These are phyloP conservation scores for Suillus luteus DNA, from an alignment of 768 basidiomycete species.

Conservation along the genomic window DNA sequence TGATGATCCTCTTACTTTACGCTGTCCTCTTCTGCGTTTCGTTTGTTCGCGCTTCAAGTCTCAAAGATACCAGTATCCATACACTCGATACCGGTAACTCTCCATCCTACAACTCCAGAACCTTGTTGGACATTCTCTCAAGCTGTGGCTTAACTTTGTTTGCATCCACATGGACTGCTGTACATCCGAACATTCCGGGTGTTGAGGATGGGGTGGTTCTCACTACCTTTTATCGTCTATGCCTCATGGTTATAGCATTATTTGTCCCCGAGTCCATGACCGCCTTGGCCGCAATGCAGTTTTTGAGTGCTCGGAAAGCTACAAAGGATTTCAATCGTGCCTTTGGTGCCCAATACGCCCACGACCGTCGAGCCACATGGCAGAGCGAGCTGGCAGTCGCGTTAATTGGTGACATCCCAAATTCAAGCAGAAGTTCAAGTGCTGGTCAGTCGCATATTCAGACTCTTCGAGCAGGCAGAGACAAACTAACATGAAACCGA, in stretches of 20 bases:
- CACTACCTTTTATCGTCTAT: not conserved
- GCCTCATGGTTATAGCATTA: not conserved
- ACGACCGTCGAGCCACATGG: no score
- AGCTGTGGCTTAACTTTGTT: not conserved
- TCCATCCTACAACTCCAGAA: not conserved
- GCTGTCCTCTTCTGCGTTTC: constrained; percentile 36
- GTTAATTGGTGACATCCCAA: not conserved
- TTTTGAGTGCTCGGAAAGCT: not conserved
- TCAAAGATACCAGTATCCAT: not conserved
- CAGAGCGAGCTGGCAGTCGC: no score
- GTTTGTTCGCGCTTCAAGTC: not conserved
- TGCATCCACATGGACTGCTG: not conserved
- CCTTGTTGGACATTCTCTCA: not conserved
- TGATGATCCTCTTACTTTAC: not conserved
- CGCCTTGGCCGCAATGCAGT: not conserved
- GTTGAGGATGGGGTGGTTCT: no score
- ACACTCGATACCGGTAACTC: not conserved
- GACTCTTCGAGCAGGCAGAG: not conserved
- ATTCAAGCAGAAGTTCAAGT: not conserved
- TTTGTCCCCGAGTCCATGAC: not conserved
- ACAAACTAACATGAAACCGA: not conserved
- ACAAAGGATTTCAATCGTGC: not conserved
- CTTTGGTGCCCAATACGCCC: no score
- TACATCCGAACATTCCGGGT: not conserved
- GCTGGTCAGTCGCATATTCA: not conserved